phyloP scores from a whole-genome alignment of 768 basidiomycete genomes.

The Leucocoprinus sp. region DNA sequence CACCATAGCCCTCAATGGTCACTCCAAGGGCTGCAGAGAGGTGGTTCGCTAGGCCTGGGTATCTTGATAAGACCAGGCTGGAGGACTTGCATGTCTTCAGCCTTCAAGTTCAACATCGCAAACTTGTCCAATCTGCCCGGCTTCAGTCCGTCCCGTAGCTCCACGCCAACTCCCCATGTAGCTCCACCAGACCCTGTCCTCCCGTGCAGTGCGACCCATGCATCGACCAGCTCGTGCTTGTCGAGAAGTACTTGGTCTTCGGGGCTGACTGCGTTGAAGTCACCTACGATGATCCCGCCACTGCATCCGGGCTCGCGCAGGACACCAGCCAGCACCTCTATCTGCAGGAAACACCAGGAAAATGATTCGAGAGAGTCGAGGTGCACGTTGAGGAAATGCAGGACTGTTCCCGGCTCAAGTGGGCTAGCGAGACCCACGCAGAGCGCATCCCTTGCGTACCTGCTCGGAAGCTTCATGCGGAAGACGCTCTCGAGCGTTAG shows the following conservation, averaged over 20 bases:
- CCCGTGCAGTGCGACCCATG: conserved; percentile 31
- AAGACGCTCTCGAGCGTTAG: conserved; percentile 21
- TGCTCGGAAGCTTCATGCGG: no score
- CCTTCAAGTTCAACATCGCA: conserved; percentile 27
- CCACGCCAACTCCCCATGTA: conserved; percentile 29
- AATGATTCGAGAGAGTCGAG: conserved; percentile 12
- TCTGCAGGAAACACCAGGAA: conserved; percentile 21
- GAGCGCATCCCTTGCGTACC: conserved; percentile 28
- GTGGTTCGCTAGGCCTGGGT: no score
- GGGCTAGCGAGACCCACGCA: conserved; percentile 26
- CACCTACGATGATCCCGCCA: conserved; percentile 37
- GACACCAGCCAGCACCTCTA: conserved; percentile 25
- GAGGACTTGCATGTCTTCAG: no score
- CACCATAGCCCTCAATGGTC: conserved; percentile 30
- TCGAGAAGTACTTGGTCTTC: conserved; percentile 28
- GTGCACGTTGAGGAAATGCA: neutral
- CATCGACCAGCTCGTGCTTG: conserved; percentile 31
- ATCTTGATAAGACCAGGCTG: conserved; percentile 26
- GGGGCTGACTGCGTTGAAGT: conserved; percentile 35
- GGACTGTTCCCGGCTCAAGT: conserved; percentile 15
- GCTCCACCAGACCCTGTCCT: conserved; percentile 21
- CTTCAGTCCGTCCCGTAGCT: conserved; percentile 20
- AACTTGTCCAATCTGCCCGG: conserved; percentile 34
- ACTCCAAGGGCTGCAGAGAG: conserved; percentile 24
- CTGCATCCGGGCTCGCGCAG: conserved; percentile 33